phyloP scores from a whole-genome alignment of 441 rosid species.

The Brassica hybrid region DNA sequence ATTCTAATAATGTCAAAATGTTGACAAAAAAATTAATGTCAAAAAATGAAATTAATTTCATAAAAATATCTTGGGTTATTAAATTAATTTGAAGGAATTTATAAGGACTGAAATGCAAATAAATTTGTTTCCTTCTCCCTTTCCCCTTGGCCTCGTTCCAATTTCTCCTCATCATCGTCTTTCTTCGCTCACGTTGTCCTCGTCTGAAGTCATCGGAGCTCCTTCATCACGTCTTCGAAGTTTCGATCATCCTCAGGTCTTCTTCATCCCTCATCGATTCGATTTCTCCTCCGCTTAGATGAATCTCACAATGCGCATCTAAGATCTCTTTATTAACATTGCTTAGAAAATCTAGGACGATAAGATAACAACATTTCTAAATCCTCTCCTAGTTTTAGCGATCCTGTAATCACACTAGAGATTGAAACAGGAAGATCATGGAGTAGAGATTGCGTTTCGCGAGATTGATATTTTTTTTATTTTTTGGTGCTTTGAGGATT shows the following conservation, averaged over 20 bases:
- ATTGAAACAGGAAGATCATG: conserved; percentile 14
- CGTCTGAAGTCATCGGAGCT: conserved; percentile 42
- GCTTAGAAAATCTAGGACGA: conserved; percentile 2
- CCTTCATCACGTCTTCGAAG: conserved; percentile 9
- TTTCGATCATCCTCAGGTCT: conserved; percentile 20
- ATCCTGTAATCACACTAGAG: neutral
- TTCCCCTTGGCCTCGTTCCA: neutral
- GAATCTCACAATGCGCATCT: conserved; percentile 30
- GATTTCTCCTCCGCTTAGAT: conserved; percentile 12
- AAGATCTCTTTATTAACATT: conserved; percentile 29
- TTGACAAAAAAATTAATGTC: too few species aligned
- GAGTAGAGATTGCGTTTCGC: neutral
- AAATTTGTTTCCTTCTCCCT: neutral
- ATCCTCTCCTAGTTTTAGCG: neutral
- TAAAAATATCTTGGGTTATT: conserved; percentile 4
- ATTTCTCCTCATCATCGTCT: conserved; percentile 22
- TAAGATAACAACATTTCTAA: neutral
- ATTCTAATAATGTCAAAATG: neutral
- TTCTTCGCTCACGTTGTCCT: conserved; percentile 34
- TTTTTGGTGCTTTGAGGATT: too few species aligned
- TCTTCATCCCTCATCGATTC: conserved; percentile 1
- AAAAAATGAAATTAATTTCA: neutral
- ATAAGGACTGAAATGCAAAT: conserved; percentile 31
- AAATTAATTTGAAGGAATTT: neutral
- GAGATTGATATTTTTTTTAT: too few species aligned